Conservation (phyloP, 2,329 filamentous ascomycete genomes). For the Trichoderma pleuroti region DNA sequence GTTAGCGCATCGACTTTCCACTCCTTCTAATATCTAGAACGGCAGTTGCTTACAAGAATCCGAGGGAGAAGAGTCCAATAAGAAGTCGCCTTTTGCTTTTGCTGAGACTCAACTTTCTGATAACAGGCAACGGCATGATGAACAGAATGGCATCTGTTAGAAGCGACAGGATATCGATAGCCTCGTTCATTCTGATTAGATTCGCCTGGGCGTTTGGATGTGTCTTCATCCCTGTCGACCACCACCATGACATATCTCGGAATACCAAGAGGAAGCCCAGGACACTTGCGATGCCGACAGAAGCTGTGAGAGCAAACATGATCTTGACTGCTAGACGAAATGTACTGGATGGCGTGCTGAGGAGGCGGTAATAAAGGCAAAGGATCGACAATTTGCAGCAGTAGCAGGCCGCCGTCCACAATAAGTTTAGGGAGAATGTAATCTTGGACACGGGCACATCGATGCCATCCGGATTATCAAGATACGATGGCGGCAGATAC, state of each 20-base stretch:
- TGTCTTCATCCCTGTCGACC: slow-evolving; percentile 2
- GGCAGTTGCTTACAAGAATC: not conserved
- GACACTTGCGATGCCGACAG: not conserved
- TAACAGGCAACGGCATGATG: slow-evolving; percentile 7
- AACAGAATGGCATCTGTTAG: slow-evolving; percentile 7
- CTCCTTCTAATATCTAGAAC: not conserved
- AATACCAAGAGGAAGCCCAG: slow-evolving; percentile 6
- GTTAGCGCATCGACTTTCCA: not conserved
- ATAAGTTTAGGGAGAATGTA: slow-evolving; percentile 5
- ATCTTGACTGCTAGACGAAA: not conserved
- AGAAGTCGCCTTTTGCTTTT: slow-evolving; percentile 6
- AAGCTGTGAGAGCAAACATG: slow-evolving; percentile 13
- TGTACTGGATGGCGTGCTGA: slow-evolving; percentile 4
- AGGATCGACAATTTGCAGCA: slow-evolving; percentile 9
- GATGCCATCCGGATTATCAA: slow-evolving; percentile 10
- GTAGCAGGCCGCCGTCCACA: slow-evolving; percentile 2
- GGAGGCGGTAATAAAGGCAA: slow-evolving; percentile 8
- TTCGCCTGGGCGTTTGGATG: not conserved
- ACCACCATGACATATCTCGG: slow-evolving; percentile 12
- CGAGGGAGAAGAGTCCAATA: slow-evolving; percentile 5
- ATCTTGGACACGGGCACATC: slow-evolving; percentile 9
- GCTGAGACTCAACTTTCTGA: slow-evolving; percentile 4
- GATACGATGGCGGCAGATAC: not conserved
- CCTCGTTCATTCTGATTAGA: slow-evolving; percentile 9
- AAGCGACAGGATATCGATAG: slow-evolving; percentile 10